Conservation (phyloP, 345 rosid species). For the Camelina sativa region DNA sequence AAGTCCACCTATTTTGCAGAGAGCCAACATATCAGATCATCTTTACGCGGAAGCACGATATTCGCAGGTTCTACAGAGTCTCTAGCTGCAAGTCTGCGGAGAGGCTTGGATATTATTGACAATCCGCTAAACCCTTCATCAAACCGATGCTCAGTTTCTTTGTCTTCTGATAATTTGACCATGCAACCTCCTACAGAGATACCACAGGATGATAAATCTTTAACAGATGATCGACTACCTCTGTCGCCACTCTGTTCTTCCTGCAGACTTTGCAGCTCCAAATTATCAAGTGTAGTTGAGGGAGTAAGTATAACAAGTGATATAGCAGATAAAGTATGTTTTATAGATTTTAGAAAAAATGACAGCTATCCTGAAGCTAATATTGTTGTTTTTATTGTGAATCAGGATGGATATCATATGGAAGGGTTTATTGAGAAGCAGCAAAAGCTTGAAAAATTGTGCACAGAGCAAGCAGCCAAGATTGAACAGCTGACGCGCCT, state of each 20-base stretch:
- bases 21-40: slow-evolving; percentile 67
- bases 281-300: slow-evolving; percentile 41
- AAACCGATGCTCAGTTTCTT: slow-evolving; percentile 65
- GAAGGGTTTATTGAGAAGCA: slow-evolving; percentile 50
- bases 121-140: slow-evolving; percentile 60
- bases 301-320: slow-evolving; percentile 53
- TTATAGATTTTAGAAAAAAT: slow-evolving; percentile 1
- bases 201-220: slow-evolving; percentile 43
- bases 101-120: slow-evolving; percentile 89
- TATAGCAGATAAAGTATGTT: slow-evolving; percentile 41
- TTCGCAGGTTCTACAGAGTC: slow-evolving; percentile 73
- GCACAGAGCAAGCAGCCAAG: slow-evolving; percentile 77
- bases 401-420: slow-evolving; percentile 53
- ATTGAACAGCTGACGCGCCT: slow-evolving; percentile 66
- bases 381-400: slow-evolving; percentile 12
- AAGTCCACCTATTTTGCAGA: slow-evolving; percentile 48
- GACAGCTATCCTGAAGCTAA: slow-evolving; percentile 28
- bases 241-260: slow-evolving; percentile 63
- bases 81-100: slow-evolving; percentile 90
- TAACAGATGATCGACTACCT: slow-evolving; percentile 38
- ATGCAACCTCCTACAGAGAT: slow-evolving; percentile 65
- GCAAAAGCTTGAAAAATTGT: slow-evolving; percentile 69
- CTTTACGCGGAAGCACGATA: slow-evolving; percentile 76
- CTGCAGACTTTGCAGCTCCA: slow-evolving; percentile 55
- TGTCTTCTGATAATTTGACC: slow-evolving; percentile 79